Base-by-base conservation (phyloP, 805 yeast genomes). In the Wickerhamiella parazyma region DNA sequence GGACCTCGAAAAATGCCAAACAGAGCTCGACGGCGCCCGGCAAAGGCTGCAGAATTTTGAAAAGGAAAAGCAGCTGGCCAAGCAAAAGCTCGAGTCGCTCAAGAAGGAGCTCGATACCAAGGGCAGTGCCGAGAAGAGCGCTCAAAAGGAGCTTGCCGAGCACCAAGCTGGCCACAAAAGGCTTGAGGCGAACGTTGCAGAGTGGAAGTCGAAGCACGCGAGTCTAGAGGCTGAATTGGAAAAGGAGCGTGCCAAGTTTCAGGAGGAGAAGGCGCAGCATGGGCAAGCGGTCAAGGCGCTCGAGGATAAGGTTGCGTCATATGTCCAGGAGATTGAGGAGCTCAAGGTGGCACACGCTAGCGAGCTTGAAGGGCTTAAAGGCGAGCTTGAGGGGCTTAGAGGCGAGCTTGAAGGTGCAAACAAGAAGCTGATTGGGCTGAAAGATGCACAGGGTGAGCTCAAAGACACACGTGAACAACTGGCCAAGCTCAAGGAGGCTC, bases 81-180 rank as follows among this genome's bases (percentile, higher is more conserved):
- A 36, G 19, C 24, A 33, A 38, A 49, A 49, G 37, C 28, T 45
- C 3, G 47, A 46, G 33, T 18, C 18, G 11, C 44, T 35, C 12
- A 43, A 43, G n/a, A 38, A 41, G n/a, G 48, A 43, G 11, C 31
- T 37, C 4, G 41, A 41, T 11, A 20, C 22, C 24, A 8, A 31
- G 5, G 9, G 36, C 11, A 18, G 38, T 1, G 36, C 24, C 9
- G 25, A 17, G 4, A 8, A 40, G 12, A 38, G 28, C 5, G 42
- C 49, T 28, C 38, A 46, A 44, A 26, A 33, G 10, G 26, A 46
- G 22, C 36, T 51, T 14, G 45, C 48, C 26, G 38, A 41, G n/a
- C 28, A 46, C 16, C 20, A 38, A 6, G 38, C 18, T 22, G 21
- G 33, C 38, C 8, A 42, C 36, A 12, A 29, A 8, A 12, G 17